Base-by-base conservation (phyloP, 1,284 basidiomycete genomes). In the Ustilago curta region DNA sequence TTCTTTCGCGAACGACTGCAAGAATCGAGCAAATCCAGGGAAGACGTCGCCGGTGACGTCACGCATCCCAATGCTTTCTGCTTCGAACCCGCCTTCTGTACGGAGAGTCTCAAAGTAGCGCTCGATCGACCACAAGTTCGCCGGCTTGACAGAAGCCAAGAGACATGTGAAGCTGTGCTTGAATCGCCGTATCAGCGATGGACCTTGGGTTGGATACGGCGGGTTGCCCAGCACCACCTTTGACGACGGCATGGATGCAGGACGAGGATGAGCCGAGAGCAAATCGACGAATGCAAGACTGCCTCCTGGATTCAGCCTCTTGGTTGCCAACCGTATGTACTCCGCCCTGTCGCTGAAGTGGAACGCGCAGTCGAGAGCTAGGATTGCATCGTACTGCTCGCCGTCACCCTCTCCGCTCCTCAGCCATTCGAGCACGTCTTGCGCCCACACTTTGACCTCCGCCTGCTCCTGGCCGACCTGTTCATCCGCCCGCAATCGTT, bases 311-410 rank as follows among this genome's bases (percentile, higher is more conserved):
- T 42, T 60, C 43, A 84, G 65, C 2, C 68, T 31, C 32, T 40
- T 16, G n/a, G 54, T 57, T 4, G 77, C 78, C 3, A 65, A 52
- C 29, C 54, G 55, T 44, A 84, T 70, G 42, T 81, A 84, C 14
- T 68, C 59, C 8, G 69, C 42, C 7, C 82, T 63, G 31, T 66
- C 51, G 32, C 55, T 52, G 54, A 84, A 84, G 62, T 84, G 83
- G 65, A 81, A 84, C 11, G 81, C 81, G 64, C 82, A 84, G 64
- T 84, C 83, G 3, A 83, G 74, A 2, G 82, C 83, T 3, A 83
- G 63, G 40, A 84, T 79, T 29, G 59, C 59, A 42, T 83, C 81
- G 63, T 83, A 84, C 60, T 37, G 62, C 21, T 69, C 52, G 14
- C 43, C 52, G 16, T 32, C 52, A 0, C 55, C 57, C 18, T 61